Conservation (phyloP, 495 filamentous ascomycete genomes). For the Bryoglossum gracile region DNA sequence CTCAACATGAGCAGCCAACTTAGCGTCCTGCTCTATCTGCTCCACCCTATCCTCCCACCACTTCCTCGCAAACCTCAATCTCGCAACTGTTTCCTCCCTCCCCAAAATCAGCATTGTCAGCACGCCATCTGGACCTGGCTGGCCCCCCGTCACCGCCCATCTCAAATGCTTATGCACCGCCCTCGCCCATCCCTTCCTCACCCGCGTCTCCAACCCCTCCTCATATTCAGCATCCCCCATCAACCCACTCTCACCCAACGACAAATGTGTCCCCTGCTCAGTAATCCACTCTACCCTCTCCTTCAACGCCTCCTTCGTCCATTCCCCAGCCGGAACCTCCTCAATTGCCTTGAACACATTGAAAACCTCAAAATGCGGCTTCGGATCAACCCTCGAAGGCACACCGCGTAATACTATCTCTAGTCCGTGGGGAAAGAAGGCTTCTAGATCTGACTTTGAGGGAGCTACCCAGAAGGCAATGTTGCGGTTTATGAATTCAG, state of each 20-base stretch:
- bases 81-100: conserved; percentile 45
- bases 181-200: conserved; percentile 28
- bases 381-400: too few species aligned
- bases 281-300: background rate
- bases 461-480: conserved; percentile 55
- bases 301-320: background rate
- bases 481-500: conserved; percentile 51
- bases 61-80: conserved; percentile 43
- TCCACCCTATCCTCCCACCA: too few species aligned
- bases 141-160: conserved; percentile 55
- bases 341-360: background rate
- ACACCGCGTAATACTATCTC: conserved; percentile 14
- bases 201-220: conserved; percentile 4
- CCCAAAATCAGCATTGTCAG: conserved; percentile 59
- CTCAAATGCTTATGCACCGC: conserved; percentile 52
- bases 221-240: background rate
- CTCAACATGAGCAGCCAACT: too few species aligned
- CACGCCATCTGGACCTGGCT: conserved; percentile 50
- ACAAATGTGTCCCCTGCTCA: background rate
- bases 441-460: conserved; percentile 26
- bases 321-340: background rate
- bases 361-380: too few species aligned
- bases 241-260: background rate
- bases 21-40: too few species aligned
- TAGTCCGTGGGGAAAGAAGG: conserved; percentile 2